These are phyloP conservation scores for Leccinum pellstonianum DNA, from an alignment of 768 basidiomycete genomes.

Conservation along the genomic window DNA sequence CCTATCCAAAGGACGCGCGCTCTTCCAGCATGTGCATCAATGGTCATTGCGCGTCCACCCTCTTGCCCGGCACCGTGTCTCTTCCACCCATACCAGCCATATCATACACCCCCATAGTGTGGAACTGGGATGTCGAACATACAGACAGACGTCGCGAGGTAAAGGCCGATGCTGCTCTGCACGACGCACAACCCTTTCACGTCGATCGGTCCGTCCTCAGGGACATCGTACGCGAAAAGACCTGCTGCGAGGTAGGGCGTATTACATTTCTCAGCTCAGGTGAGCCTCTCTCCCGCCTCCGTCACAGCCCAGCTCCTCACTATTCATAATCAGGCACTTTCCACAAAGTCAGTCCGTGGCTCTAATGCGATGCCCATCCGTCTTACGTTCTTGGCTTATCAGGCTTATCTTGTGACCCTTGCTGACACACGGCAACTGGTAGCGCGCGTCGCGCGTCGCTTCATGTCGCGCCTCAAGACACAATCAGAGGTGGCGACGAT, in stretches of 20 bases:
- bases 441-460: slow-evolving; percentile 78
- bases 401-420: slow-evolving; percentile 79
- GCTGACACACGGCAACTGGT: slow-evolving; percentile 61
- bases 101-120: slow-evolving; percentile 39
- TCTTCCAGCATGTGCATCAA: slow-evolving; percentile 12
- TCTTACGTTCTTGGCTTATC: slow-evolving; percentile 10
- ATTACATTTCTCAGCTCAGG: slow-evolving; percentile 77
- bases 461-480: slow-evolving; percentile 84
- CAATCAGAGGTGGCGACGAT: slow-evolving; percentile 87
- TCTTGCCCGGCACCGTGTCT: slow-evolving; percentile 25
- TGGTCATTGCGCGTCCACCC: slow-evolving; percentile 1
- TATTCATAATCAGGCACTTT: slow-evolving; percentile 61
- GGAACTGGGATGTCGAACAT: slow-evolving; percentile 74
- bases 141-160: slow-evolving; percentile 66
- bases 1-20: neutral
- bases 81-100: slow-evolving; percentile 13
- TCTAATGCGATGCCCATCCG: neutral
- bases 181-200: slow-evolving; percentile 65
- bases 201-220: slow-evolving; percentile 74
- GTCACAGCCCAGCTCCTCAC: slow-evolving; percentile 9
- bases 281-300: slow-evolving; percentile 32
- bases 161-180: slow-evolving; percentile 58
- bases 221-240: slow-evolving; percentile 74
- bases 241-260: slow-evolving; percentile 61
- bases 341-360: slow-evolving; percentile 58